Evolutionary conservation across 2,329 filamentous ascomycete genomes (phyloP).

Genomic region (Emmonsiellopsis sp.): DNA sequence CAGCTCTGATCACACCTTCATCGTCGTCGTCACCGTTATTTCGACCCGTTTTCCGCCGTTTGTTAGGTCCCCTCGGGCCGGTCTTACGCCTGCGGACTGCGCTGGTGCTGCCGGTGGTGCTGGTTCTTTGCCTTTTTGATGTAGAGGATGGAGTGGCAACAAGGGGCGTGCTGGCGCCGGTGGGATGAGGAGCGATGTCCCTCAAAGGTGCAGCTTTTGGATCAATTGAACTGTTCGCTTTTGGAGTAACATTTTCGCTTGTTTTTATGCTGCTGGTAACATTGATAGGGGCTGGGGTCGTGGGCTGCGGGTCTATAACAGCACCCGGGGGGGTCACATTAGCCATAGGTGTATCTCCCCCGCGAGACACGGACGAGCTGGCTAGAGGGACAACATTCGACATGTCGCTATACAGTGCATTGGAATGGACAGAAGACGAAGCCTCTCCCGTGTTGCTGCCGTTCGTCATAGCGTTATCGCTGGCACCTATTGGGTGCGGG

Average conservation of each 20-base stretch:
- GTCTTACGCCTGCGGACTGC: neutral
- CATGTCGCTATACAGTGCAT: neutral
- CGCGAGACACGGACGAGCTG: neutral
- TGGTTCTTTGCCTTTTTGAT: conserved; percentile 2
- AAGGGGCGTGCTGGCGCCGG: neutral
- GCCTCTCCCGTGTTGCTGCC: neutral
- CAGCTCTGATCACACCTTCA: conserved; percentile 25
- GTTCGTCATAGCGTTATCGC: neutral
- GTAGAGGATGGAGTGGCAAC: neutral
- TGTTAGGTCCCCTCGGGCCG: conserved; percentile 5
- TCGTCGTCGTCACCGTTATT: conserved; percentile 19
- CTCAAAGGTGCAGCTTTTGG: neutral
- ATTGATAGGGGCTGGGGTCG: neutral
- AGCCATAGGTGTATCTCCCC: neutral
- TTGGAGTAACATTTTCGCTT: neutral
- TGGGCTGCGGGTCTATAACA: neutral
- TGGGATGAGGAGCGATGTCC: neutral
- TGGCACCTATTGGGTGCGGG: neutral
- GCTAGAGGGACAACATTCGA: neutral
- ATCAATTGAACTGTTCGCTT: neutral
- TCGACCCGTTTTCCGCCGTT: conserved; percentile 8
- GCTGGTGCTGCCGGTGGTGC: neutral
- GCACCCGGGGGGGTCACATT: neutral
- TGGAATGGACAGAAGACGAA: neutral
- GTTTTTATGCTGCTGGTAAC: neutral